These are phyloP conservation scores for Polychaeton citri DNA, from an alignment of 2,329 filamentous ascomycete genomes.

Conservation along the genomic window DNA sequence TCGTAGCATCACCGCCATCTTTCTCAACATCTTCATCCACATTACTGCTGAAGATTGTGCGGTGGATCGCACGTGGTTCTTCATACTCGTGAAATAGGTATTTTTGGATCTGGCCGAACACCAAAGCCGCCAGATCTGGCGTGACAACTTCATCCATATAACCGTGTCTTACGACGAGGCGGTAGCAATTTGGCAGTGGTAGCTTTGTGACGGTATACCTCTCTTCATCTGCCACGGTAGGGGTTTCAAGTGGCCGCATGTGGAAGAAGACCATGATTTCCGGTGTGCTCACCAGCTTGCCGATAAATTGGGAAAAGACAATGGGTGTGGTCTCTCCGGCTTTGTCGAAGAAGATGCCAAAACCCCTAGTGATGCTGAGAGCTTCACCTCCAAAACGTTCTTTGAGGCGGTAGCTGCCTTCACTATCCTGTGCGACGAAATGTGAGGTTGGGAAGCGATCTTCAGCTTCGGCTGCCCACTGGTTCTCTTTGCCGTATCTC, in stretches of 20 bases:
- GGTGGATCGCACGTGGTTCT: not conserved
- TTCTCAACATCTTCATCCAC: not conserved
- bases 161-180: slow-evolving; percentile 56
- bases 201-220: slow-evolving; percentile 35
- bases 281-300: slow-evolving; percentile 54
- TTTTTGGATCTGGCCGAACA: slow-evolving; percentile 44
- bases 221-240: slow-evolving; percentile 37
- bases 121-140: slow-evolving; percentile 45
- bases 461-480: slow-evolving; percentile 56
- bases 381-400: slow-evolving; percentile 17
- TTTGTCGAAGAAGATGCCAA: slow-evolving; percentile 72
- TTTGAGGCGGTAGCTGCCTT: slow-evolving; percentile 14
- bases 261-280: slow-evolving; percentile 65
- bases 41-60: no score
- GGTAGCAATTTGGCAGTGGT: slow-evolving; percentile 46
- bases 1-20: not conserved
- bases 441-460: slow-evolving; percentile 43
- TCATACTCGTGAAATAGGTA: slow-evolving; percentile 6
- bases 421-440: slow-evolving; percentile 24
- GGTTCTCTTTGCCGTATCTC: slow-evolving; percentile 66
- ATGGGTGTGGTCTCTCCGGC: slow-evolving; percentile 50
- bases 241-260: slow-evolving; percentile 48
- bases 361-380: slow-evolving; percentile 34
- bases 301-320: slow-evolving; percentile 60
- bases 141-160: slow-evolving; percentile 61